These are phyloP conservation scores for Pyrenophora tritici-repentis DNA, from an alignment of 2,329 filamentous ascomycete genomes.

Conservation along the genomic window DNA sequence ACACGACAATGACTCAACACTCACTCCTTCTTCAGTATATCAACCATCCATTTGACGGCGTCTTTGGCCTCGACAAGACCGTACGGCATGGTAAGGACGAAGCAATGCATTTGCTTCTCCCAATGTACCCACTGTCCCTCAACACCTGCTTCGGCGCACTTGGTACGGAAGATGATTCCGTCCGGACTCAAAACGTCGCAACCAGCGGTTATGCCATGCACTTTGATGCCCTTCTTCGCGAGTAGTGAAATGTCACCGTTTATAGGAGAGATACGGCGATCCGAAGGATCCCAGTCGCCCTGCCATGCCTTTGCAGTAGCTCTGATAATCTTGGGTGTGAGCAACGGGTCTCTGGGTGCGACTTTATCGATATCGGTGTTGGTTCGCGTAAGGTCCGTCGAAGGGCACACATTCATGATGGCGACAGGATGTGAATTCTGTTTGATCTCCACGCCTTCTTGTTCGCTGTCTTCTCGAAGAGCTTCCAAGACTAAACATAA, in stretches of 20 bases:
- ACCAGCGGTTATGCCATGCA: conserved; percentile 59
- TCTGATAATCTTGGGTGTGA: conserved; percentile 51
- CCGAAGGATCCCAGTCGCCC: conserved; percentile 47
- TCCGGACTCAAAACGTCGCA: conserved; percentile 62
- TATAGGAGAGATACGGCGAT: conserved; percentile 57
- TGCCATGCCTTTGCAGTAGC: conserved; percentile 51
- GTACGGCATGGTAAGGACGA: conserved; percentile 58
- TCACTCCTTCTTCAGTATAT: conserved; percentile 40
- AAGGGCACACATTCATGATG: conserved; percentile 55
- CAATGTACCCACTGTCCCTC: conserved; percentile 62
- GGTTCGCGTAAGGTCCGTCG: conserved; percentile 54
- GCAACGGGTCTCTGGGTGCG: conserved; percentile 53
- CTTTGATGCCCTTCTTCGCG: conserved; percentile 48
- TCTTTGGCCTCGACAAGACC: conserved; percentile 55
- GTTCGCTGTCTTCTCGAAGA: conserved; percentile 38
- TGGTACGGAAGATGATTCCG: conserved; percentile 55
- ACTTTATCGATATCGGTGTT: conserved; percentile 53
- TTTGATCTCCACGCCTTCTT: conserved; percentile 6
- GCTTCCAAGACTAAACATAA: conserved; percentile 50
- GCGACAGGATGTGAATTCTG: conserved; percentile 38
- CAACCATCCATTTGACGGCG: conserved; percentile 54
- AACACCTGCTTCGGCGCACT: conserved; percentile 50
- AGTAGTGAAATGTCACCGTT: conserved; percentile 51
- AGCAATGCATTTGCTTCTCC: conserved; percentile 66
- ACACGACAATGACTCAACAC: background rate